Conservation (phyloP, 805 yeast species). For the Saturnispora dispora region DNA sequence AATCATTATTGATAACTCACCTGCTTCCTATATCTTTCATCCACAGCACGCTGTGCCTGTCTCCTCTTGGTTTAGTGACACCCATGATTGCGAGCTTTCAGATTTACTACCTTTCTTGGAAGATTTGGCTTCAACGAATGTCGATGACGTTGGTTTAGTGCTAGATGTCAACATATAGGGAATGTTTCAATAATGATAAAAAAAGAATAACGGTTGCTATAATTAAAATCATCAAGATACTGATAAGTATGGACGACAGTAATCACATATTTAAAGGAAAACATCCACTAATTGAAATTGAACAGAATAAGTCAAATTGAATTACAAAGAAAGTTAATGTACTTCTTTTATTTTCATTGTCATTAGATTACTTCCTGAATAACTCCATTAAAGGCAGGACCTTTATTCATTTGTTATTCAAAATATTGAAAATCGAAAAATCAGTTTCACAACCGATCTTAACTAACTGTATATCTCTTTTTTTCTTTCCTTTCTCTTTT, state of each 20-base stretch:
- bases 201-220: too few relatives aligned
- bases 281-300: not conserved
- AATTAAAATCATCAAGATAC: too few relatives aligned
- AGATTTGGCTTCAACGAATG: conserved; percentile 64
- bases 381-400: not conserved
- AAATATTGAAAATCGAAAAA: not conserved
- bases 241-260: not conserved
- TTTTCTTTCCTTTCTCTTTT: not conserved
- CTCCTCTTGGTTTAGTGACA: conserved; percentile 96
- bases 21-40: conserved; percentile 95
- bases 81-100: conserved; percentile 89
- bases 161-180: conserved; percentile 58
- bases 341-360: not conserved
- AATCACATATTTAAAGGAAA: not conserved
- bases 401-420: not conserved
- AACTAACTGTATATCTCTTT: not conserved
- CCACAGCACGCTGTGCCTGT: conserved; percentile 98
- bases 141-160: conserved; percentile 78
- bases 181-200: not conserved
- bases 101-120: conserved; percentile 87
- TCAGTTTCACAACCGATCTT: not conserved
- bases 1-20: conserved; percentile 92
- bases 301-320: not conserved
- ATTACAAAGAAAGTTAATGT: not conserved
- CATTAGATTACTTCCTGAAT: not conserved